These are phyloP conservation scores for Syzygium oleosum DNA, from an alignment of 345 rosid genomes.

Conservation along the genomic window DNA sequence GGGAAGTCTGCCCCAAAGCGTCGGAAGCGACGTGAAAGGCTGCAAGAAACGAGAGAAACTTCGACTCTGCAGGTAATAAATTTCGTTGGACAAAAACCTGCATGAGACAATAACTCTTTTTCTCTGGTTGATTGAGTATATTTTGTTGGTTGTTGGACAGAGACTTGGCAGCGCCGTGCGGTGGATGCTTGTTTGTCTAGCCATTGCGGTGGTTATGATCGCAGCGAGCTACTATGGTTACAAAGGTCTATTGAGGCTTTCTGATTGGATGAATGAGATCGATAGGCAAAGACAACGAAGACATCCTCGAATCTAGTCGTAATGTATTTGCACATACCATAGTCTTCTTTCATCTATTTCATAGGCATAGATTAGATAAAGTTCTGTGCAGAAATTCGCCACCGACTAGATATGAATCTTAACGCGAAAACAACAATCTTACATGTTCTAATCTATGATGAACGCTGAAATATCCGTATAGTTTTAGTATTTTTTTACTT, in stretches of 20 bases:
- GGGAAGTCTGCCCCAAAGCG: constrained; percentile 50
- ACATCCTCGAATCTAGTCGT: neutral
- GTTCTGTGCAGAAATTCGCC: neutral
- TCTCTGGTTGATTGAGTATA: neutral
- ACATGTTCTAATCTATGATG: neutral
- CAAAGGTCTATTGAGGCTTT: constrained; percentile 66
- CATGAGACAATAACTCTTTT: neutral
- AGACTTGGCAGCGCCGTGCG: constrained; percentile 27
- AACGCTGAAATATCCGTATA: neutral
- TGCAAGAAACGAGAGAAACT: constrained; percentile 35
- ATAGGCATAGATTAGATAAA: neutral
- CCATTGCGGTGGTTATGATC: constrained; percentile 18
- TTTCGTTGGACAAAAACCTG: neutral
- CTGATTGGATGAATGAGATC: constrained; percentile 83
- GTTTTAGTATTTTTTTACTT: neutral
- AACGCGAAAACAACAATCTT: neutral
- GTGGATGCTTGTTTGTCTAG: constrained; percentile 32
- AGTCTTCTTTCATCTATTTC: neutral
- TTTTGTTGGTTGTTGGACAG: constrained; percentile 27
- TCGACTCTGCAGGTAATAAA: constrained; percentile 52
- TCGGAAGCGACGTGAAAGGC: constrained; percentile 50
- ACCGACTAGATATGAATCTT: neutral
- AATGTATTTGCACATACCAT: neutral
- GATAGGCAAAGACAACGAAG: constrained; percentile 44
- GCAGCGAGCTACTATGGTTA: constrained; percentile 58